Evolutionary conservation across 495 filamentous ascomycete species (phyloP), one percentile per base, ranked within the genome.

Genomic region (Xylaria sp.): DNA sequence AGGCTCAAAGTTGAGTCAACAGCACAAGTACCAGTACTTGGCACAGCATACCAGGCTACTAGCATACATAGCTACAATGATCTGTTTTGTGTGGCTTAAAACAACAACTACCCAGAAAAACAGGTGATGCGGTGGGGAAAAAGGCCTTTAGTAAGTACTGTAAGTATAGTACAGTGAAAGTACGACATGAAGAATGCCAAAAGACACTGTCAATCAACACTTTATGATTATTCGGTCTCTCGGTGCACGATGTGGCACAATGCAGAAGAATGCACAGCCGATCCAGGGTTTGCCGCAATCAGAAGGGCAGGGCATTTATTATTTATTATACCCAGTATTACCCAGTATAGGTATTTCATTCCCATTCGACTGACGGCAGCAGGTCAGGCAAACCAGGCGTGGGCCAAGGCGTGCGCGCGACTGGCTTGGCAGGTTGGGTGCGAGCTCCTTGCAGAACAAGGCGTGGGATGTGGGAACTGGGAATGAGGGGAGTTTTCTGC

Each of bases 401-500:
- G 26, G 50, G 26, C 26, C 52, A 55, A 26, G 52, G 52, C 24
- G 61, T 5, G 41, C 15, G 31, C 15, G 31, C 44, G 26, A 66
- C 62, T 66, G 26, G 44, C 62, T 66, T 65, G 26, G 31, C n/a
- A n/a, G n/a, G n/a, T n/a, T n/a, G n/a, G 44, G 29, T n/a, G 31
- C 33, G 41, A 65, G 61, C 61, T 63, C 61, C 61, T 46, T 40
- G 61, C 62, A 66, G 62, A 44, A 64, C 21, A 46, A 64, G 33
- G 40, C 61, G 61, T 64, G 61, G 61, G 59, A 40, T 41, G 61
- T 64, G 61, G 61, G 59, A 40, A 61, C 37, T 40, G n/a, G 59
- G 40, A 64, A 33, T 64, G 61, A 52, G 62, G 44, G 40, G 26
- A 7, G 29, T 53, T 19, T 67, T 46, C 48, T 53, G 48, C 63